Conservation (phyloP, 192 early-diverging fungal genomes). For the Umbelopsis vinacea region DNA sequence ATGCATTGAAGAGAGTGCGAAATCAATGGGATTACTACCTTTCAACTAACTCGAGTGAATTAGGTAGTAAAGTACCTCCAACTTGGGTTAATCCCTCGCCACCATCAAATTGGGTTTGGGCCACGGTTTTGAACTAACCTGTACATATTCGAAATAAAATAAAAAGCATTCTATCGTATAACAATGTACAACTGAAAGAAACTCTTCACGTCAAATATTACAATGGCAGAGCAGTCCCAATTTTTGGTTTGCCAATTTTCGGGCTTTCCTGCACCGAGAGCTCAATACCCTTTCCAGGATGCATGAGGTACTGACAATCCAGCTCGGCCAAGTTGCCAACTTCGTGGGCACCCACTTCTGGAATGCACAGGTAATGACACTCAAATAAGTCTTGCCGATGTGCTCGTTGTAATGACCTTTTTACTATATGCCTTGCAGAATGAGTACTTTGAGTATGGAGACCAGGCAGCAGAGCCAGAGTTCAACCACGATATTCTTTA, state of each 20-base stretch:
- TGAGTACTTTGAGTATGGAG: constrained; percentile 51
- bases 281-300: constrained; percentile 40
- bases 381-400: not conserved
- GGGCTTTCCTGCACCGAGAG: not conserved
- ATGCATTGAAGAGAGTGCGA: not conserved
- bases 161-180: not conserved
- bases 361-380: constrained; percentile 76
- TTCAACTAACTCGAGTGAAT: not conserved
- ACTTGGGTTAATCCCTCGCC: not conserved
- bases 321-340: constrained; percentile 87
- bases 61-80: not conserved
- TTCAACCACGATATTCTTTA: constrained; percentile 66
- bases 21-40: constrained; percentile 20
- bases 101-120: constrained; percentile 4
- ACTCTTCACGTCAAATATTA: no score
- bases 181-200: not conserved
- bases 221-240: not conserved
- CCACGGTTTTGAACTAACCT: not conserved
- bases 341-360: constrained; percentile 92
- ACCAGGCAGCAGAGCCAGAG: constrained; percentile 44
- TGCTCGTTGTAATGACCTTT: constrained; percentile 21
- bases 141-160: not conserved
- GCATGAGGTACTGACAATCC: constrained; percentile 91
- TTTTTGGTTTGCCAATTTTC: not conserved
- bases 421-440: constrained; percentile 40